Conservation (phyloP, 768 basidiomycete species). For the Pleurotus sapidus region DNA sequence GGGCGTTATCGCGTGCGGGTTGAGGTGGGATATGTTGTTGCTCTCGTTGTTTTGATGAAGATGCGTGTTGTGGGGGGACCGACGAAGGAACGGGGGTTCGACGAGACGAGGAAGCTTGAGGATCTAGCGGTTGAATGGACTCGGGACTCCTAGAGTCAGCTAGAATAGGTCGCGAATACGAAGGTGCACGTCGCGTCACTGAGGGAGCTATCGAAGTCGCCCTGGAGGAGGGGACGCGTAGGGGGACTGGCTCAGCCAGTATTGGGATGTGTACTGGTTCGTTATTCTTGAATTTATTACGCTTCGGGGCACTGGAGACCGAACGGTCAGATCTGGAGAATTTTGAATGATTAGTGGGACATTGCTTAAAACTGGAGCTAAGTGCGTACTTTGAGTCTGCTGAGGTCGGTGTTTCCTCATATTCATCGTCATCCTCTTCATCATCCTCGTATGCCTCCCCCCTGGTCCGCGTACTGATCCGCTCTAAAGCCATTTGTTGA, state of each 20-base stretch:
- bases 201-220: not conserved
- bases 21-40: constrained; percentile 37
- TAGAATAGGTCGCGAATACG: constrained; percentile 12
- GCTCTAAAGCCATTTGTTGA: constrained; percentile 22
- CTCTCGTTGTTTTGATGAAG: not conserved
- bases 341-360: not conserved
- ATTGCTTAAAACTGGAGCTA: not conserved
- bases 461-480: constrained; percentile 14
- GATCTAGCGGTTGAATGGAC: constrained; percentile 6
- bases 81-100: constrained; percentile 2
- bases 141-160: constrained; percentile 13
- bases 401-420: constrained; percentile 15
- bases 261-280: not conserved
- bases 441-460: constrained; percentile 8
- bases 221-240: constrained; percentile 2
- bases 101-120: not conserved
- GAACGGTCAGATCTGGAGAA: not conserved
- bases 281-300: not conserved
- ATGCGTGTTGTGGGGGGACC: constrained; percentile 7
- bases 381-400: constrained; percentile 5
- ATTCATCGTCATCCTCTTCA: constrained; percentile 11
- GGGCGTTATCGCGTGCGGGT: constrained; percentile 33
- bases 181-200: not conserved
- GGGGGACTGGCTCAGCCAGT: not conserved
- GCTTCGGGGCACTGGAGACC: not conserved